phyloP scores from a whole-genome alignment of 257 asterid species.

The Knoxia roxburghii region DNA sequence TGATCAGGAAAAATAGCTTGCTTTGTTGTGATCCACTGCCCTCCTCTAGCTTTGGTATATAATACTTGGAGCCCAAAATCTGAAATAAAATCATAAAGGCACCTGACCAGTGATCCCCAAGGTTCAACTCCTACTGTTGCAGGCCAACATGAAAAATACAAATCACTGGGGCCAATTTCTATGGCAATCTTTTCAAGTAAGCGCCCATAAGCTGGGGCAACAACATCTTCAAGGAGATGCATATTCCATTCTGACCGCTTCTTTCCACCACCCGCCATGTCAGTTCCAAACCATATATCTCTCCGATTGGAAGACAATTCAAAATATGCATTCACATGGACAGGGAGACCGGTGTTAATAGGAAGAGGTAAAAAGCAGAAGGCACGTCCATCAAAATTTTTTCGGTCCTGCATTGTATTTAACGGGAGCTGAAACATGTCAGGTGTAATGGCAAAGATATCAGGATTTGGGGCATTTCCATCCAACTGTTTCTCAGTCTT shows the following conservation, averaged over 20 bases:
- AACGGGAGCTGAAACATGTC: conserved; percentile 40
- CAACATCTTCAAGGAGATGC: conserved; percentile 83
- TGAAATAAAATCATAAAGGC: conserved; percentile 62
- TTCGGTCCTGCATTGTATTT: conserved; percentile 30
- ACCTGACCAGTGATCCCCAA: conserved; percentile 76
- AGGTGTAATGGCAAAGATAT: conserved; percentile 33
- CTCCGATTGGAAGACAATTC: conserved; percentile 95
- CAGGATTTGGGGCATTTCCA: conserved; percentile 26
- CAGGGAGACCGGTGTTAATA: conserved; percentile 79
- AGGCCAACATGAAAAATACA: conserved; percentile 85
- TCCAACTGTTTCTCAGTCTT: conserved; percentile 32
- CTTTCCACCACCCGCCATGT: conserved; percentile 98
- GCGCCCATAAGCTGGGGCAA: conserved; percentile 90
- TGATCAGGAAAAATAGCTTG: conserved; percentile 91
- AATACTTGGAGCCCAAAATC: conserved; percentile 64
- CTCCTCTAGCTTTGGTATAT: conserved; percentile 84
- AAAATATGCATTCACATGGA: conserved; percentile 88
- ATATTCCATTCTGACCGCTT: conserved; percentile 92
- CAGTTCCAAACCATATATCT: conserved; percentile 97
- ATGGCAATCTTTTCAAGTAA: conserved; percentile 73
- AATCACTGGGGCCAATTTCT: conserved; percentile 77
- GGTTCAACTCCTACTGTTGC: conserved; percentile 66
- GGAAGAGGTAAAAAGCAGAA: conserved; percentile 96
- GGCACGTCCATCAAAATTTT: conserved; percentile 80
- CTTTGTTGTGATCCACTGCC: conserved; percentile 88